Conservation (phyloP, 495 filamentous ascomycete genomes). For the Venustampulla echinocandica region DNA sequence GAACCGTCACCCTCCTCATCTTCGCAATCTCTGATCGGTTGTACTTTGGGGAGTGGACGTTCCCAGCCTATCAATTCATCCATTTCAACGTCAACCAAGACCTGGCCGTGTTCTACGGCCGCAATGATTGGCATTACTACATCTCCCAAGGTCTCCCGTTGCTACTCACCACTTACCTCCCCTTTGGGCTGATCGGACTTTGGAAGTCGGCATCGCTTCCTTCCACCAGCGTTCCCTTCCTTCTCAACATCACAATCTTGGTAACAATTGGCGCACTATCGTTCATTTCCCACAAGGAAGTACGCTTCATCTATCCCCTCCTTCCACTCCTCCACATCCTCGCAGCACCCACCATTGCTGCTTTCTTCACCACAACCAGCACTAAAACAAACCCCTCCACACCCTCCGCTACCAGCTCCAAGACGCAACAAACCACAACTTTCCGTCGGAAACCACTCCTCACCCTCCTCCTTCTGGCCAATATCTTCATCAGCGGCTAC, state of each 20-base stretch:
- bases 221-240: slow-evolving; percentile 31
- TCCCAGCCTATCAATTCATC: slow-evolving; percentile 82
- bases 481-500: slow-evolving; percentile 65
- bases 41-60: slow-evolving; percentile 82
- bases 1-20: slow-evolving; percentile 48
- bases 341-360: slow-evolving; percentile 54
- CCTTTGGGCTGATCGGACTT: slow-evolving; percentile 61
- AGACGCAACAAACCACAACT: slow-evolving; percentile 12
- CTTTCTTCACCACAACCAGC: slow-evolving; percentile 47
- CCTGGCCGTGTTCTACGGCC: slow-evolving; percentile 87
- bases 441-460: slow-evolving; percentile 46
- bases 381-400: slow-evolving; percentile 13
- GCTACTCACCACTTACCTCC: slow-evolving; percentile 73
- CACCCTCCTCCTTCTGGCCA: slow-evolving; percentile 50
- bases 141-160: slow-evolving; percentile 82
- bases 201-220: slow-evolving; percentile 37
- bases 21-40: slow-evolving; percentile 64
- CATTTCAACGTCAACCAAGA: slow-evolving; percentile 86
- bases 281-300: slow-evolving; percentile 88
- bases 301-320: slow-evolving; percentile 93
- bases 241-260: slow-evolving; percentile 53
- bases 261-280: slow-evolving; percentile 58
- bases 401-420: slow-evolving; percentile 7
- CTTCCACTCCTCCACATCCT: slow-evolving; percentile 79
- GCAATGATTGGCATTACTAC: slow-evolving; percentile 89